phyloP scores from a whole-genome alignment of 2,329 filamentous ascomycete genomes.

The Escovopsis sp. region DNA sequence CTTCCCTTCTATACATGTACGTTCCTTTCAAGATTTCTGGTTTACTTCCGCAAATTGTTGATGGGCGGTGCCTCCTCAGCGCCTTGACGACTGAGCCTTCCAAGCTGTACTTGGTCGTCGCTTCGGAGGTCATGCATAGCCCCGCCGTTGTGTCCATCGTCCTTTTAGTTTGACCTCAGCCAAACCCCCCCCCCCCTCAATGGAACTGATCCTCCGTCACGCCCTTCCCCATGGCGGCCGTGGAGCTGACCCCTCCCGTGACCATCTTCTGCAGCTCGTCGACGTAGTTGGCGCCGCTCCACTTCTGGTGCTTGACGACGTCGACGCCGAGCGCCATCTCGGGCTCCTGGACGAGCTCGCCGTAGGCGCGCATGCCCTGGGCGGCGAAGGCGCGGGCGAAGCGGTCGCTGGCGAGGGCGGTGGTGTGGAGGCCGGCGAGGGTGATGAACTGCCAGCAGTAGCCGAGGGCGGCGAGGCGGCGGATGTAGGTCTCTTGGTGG shows the following conservation, averaged over 20 bases:
- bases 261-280: conserved; percentile 97
- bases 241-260: conserved; percentile 78
- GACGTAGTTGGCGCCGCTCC: conserved; percentile 87
- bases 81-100: no score
- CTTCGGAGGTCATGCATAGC: no score
- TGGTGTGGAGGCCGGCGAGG: conserved; percentile 91
- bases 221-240: conserved; percentile 91
- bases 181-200: conserved; percentile 1
- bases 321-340: conserved; percentile 86
- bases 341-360: conserved; percentile 92
- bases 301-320: conserved; percentile 98
- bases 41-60: no score
- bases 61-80: no score
- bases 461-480: conserved; percentile 67
- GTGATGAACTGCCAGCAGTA: conserved; percentile 99
- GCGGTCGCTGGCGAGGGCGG: conserved; percentile 76
- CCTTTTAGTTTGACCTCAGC: no score
- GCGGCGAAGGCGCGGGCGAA: conserved; percentile 72
- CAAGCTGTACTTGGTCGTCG: no score
- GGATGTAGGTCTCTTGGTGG: conserved; percentile 96
- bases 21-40: no score
- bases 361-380: conserved; percentile 89
- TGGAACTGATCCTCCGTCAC: conserved; percentile 94
- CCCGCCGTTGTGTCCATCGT: no score
- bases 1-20: no score